Base-by-base conservation (phyloP, 2,329 filamentous ascomycete genomes). In the Fusarium sp. region DNA sequence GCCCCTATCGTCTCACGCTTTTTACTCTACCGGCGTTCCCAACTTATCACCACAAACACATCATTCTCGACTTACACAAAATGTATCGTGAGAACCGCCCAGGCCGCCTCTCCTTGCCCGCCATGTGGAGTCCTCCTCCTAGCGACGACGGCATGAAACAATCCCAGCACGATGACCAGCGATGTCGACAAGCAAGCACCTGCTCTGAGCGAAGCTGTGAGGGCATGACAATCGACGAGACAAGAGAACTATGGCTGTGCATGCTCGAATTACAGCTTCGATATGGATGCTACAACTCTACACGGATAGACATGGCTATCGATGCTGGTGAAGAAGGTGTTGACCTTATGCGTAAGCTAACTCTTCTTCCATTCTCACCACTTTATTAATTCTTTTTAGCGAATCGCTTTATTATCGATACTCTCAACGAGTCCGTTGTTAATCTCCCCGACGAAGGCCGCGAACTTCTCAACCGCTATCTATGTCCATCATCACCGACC, bases 271-370 rank as follows among this genome's bases (percentile, higher is more conserved):
- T 86, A 10, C 84, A 86, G 72, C 76, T 78, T 63, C 78, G 75
- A 7, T 86, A 83, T 53, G 81, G 81, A 7, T 86, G 84, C 75
- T 86, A 86, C 66, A 84, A 81, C 28, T 86, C 83, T 18, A 82
- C 83, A 15, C 75, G 84, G 33, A 84, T 86, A 72, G 82, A 83
- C 49, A 77, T 85, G 42, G 84, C 84, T 1, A 73, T 84, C 15
- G 79, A 79, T 42, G 81, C 81, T 1, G 80, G 80, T 22, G 79
- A 83, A 6, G 72, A 79, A 10, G 81, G 77, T 14, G 54, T 81
- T 11, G 73, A 78, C 49, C 65, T 85, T 20, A 83, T 84, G 79
- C 84, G 84, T 86, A 76, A 75, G 82, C 81, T 11, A 9, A 18
- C 17, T 14, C 26, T 34, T 26, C 45, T 8, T 11, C 39, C 45